Evolutionary conservation across 2,329 filamentous ascomycete genomes (phyloP).

Genomic region (Hortaea werneckii): DNA sequence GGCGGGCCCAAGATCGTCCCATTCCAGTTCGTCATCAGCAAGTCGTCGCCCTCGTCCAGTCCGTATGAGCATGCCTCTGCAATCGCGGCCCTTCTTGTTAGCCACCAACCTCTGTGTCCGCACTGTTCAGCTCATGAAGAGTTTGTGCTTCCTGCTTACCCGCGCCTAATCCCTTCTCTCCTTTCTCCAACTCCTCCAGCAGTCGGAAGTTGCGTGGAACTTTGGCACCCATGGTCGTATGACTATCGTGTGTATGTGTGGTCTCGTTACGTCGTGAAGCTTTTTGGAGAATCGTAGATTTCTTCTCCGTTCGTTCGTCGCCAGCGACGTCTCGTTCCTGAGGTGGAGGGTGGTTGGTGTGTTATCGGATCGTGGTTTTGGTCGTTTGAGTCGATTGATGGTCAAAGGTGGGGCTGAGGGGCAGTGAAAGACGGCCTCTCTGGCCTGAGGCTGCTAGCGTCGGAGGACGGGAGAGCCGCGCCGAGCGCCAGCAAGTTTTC

Average conservation of each 20-base stretch:
- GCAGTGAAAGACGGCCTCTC: neutral
- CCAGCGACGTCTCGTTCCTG: neutral
- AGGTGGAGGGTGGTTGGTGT: neutral
- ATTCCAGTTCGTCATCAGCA: slow-evolving; percentile 98
- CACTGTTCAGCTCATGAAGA: neutral
- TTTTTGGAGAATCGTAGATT: neutral
- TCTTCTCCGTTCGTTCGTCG: neutral
- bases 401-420: neutral
- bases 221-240: slow-evolving; percentile 52
- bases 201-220: slow-evolving; percentile 93
- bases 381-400: neutral
- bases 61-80: slow-evolving; percentile 94
- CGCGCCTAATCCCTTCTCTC: slow-evolving; percentile 91
- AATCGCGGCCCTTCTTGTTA: neutral
- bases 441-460: neutral
- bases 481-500: too few relatives aligned
- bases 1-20: slow-evolving; percentile 94
- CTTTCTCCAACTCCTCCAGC: slow-evolving; percentile 95
- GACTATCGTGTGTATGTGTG: neutral
- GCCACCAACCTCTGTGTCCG: neutral
- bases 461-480: too few relatives aligned
- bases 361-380: neutral
- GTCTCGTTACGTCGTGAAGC: neutral
- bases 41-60: slow-evolving; percentile 83
- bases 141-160: slow-evolving; percentile 39